Evolutionary conservation across 106 monocot genomes (phyloP).

Genomic region (Allium cepa): DNA sequence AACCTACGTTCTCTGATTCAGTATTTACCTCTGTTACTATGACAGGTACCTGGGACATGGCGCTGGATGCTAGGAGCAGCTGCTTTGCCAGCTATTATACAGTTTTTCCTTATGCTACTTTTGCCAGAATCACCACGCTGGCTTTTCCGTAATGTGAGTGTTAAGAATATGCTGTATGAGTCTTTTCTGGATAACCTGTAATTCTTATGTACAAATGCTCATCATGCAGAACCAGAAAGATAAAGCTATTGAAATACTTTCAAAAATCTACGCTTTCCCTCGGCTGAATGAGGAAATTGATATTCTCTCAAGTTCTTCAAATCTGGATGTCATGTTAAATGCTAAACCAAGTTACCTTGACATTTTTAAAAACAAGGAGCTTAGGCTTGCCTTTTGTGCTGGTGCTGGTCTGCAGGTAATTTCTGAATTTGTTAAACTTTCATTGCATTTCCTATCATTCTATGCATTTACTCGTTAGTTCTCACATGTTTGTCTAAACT

Average conservation of each 20-base stretch:
- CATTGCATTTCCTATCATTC: too few species aligned
- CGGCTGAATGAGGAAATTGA: conserved; percentile 66
- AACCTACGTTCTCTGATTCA: not conserved
- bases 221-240: conserved; percentile 49
- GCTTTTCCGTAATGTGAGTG: conserved; percentile 52
- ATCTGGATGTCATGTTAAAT: conserved; percentile 20
- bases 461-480: too few species aligned
- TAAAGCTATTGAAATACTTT: conserved; percentile 48
- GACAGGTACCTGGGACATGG: conserved; percentile 70
- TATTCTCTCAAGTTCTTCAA: conserved; percentile 39
- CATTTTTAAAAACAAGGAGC: conserved; percentile 64
- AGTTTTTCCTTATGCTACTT: conserved; percentile 61
- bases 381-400: conserved; percentile 63
- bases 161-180: not conserved
- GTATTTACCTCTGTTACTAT: not conserved
- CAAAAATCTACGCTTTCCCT: conserved; percentile 56
- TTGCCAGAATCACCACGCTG: conserved; percentile 80
- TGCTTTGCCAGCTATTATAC: conserved; percentile 65
- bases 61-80: conserved; percentile 83
- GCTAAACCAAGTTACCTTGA: conserved; percentile 34
- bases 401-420: conserved; percentile 85
- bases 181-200: not conserved
- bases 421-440: not conserved
- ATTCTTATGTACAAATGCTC: not conserved
- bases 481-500: too few species aligned